Base-by-base conservation (phyloP, 352 stramenopile species). In the Globisporangium nunn region DNA sequence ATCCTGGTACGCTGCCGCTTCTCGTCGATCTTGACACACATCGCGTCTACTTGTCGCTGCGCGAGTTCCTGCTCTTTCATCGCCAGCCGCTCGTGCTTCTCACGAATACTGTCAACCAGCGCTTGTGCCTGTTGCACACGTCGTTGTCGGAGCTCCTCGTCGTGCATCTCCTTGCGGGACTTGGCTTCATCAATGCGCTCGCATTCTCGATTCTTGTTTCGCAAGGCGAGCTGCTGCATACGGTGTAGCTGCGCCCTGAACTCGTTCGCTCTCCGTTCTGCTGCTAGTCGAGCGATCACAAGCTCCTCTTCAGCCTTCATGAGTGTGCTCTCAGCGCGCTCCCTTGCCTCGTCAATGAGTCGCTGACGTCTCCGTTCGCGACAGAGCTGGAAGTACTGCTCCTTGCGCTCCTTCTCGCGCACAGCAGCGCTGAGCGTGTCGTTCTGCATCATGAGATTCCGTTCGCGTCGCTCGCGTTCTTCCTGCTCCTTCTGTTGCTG, bases 61-160 rank as follows among this genome's bases (percentile, higher is more conserved):
- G 49, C 31, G 4, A 46, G 30, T 14, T 87, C 78, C 53, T 86
- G 73, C 1, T 68, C 55, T 14, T 63, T 46, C 81, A 88, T 88
- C 2, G 35, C 11, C 40, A 76, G 62, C 5, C 70, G 70, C 55
- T 87, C 78, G 10, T 63, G 72, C 30, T 70, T 75, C 45, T 85
- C 77, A 14, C 66, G 59, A 10, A 74, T 47, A 30, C 62, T 40
- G 17, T 74, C 59, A 6, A 61, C 47, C 14, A 72, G 51, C 8
- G 72, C 46, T 14, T 71, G 57, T n/a, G 64, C 55, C 41, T 76
- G 66, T 7, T 72, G 54, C 28, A 81, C 43, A 11, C 81, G 72
- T 5, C 62, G 70, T 41, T 88, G 75, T 4, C 50, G 54, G 30
- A 73, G 74, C 55, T 91, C 81, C 66, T 91, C 81, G 28, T 88